A percentile compares a stretch with the other conserved stretches of the same genome.
Conservation (phyloP, 129 eudicot species). For the Centrapalus pauciflorus region DNA sequence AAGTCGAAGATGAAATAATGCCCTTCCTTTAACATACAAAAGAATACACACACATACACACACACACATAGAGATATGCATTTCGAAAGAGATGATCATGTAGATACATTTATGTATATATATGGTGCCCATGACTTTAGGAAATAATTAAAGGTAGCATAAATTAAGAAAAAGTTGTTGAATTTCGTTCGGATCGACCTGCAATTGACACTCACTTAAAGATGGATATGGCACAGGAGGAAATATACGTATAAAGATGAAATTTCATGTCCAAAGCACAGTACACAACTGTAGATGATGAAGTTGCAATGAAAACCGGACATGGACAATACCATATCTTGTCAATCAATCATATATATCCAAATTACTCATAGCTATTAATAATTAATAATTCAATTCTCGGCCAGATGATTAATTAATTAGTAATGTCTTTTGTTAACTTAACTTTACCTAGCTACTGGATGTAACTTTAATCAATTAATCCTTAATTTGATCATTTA, state of each 20-base stretch:
- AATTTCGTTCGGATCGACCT: background rate
- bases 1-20: too few species aligned
- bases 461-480: too few species aligned
- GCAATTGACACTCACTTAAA: constrained; percentile 3
- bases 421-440: too few species aligned
- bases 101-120: background rate
- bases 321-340: constrained; percentile 25
- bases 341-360: constrained; percentile 36
- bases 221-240: constrained; percentile 22
- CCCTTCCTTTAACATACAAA: too few species aligned
- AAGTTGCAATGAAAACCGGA: constrained; percentile 1
- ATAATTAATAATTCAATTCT: background rate
- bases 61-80: too few species aligned
- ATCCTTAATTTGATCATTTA: too few species aligned
- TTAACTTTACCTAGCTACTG: too few species aligned
- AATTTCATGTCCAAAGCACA: constrained; percentile 35
- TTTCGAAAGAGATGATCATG: too few species aligned
- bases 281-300: constrained; percentile 27
- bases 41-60: too few species aligned
- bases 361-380: too few species aligned
- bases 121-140: background rate
- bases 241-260: constrained; percentile 32
- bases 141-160: constrained; percentile 1
- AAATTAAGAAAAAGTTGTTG: background rate
- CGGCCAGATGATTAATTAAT: background rate